Base-by-base conservation (phyloP, 768 basidiomycete genomes). In the Naganishia kalamii region DNA sequence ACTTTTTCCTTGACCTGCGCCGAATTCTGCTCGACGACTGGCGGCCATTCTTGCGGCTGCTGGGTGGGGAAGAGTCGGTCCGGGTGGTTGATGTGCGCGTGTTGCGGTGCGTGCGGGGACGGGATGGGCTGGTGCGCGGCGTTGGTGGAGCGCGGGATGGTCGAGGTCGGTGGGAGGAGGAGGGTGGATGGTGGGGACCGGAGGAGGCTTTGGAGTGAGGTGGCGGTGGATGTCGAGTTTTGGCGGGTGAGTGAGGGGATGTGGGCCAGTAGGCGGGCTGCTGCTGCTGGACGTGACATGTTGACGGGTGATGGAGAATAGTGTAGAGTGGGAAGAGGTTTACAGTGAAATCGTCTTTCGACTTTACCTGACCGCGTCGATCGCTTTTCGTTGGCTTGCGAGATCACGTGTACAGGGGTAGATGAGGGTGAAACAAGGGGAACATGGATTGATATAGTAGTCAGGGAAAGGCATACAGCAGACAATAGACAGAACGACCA, bases 31-130 rank as follows among this genome's bases (percentile, higher is more conserved):
- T 54, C 52, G 27, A 60, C 44, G 30, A 40, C 44, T 46, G 68
- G 63, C 50, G 71, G 64, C 43, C 29, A 51, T 61, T 44, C 35
- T 52, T 21, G 59, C 19, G 30, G 40, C 47, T n/a, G 41, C 0
- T 71, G 67, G 1, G 70, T 50, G 6, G 46, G 49, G 54, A 70
- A 72, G 40, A 70, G 64, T 10, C 70, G 67, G 10, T 66, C 49
- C 11, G 71, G 75, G 61, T 67, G 66, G 43, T 74, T 74, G 63
- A 74, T 74, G 48, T 73, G 70, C 64, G 67, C 62, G 57, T 72
- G 71, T 27, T 65, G 51, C 11, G 71, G 70, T 29, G 62, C 62
- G 27, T 19, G 4, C 33, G 54, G 6, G 19, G 64, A 41, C 13
- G 52, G 47, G 32, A 41, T 30, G 7, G 29, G 13, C 32, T 48